Conservation (phyloP, 108 stramenopile genomes). For the Fragilaria crotonensis region DNA sequence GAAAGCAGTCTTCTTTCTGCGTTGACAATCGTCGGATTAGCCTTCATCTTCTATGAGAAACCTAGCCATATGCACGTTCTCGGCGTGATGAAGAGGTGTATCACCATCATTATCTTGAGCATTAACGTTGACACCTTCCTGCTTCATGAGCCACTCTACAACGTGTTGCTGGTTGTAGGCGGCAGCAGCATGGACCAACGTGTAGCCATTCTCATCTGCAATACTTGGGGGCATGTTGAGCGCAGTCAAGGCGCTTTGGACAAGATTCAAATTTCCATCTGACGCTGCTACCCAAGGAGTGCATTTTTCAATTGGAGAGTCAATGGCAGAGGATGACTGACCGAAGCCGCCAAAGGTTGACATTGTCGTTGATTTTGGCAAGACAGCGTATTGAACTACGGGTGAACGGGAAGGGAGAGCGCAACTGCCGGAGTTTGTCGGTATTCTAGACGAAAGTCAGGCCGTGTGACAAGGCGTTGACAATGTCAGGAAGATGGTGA, state of each 20-base stretch:
- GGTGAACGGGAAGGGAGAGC: too few species aligned
- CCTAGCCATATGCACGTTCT: slow-evolving; percentile 23
- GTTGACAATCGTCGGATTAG: slow-evolving; percentile 21
- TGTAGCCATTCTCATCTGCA: slow-evolving; percentile 55
- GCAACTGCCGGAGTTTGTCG: too few species aligned
- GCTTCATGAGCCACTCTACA: slow-evolving; percentile 30
- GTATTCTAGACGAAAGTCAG: too few species aligned
- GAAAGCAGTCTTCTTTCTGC: slow-evolving; percentile 40
- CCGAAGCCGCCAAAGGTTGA: slow-evolving; percentile 29
- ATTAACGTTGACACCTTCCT: not conserved
- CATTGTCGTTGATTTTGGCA: too few species aligned
- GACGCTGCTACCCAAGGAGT: slow-evolving; percentile 61
- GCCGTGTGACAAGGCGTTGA: too few species aligned
- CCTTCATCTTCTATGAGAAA: slow-evolving; percentile 31
- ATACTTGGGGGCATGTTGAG: slow-evolving; percentile 20
- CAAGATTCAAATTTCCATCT: slow-evolving; percentile 43
- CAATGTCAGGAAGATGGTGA: too few species aligned
- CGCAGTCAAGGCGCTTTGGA: slow-evolving; percentile 27
- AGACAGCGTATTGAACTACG: too few species aligned
- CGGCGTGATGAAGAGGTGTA: slow-evolving; percentile 64
- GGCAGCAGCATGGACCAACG: slow-evolving; percentile 53
- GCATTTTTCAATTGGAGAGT: slow-evolving; percentile 26
- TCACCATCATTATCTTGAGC: slow-evolving; percentile 8
- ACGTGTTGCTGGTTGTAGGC: slow-evolving; percentile 43
- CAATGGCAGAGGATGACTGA: not conserved